A percentile compares a stretch with the other conserved stretches of the same genome.
Conservation (phyloP, 2,329 filamentous ascomycete species). For the Coniella lustricola region DNA sequence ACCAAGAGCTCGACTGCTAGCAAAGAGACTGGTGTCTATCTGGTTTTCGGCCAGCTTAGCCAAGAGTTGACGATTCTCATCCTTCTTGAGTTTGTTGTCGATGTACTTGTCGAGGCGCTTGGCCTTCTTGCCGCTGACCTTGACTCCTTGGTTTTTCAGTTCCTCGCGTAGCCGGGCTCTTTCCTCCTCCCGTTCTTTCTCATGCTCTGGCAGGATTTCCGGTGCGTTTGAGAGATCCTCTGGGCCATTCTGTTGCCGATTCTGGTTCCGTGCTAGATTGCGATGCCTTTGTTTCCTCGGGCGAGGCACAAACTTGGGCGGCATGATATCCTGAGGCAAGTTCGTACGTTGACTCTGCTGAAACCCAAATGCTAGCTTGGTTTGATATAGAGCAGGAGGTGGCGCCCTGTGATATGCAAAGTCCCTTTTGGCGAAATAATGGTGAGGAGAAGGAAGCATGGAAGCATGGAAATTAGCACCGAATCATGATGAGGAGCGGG, state of each 20-base stretch:
- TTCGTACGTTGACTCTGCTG: background rate
- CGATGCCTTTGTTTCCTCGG: constrained; percentile 66
- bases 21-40: constrained; percentile 74
- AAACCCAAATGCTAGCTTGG: background rate
- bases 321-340: constrained; percentile 21
- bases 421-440: no score
- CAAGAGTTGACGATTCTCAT: constrained; percentile 79
- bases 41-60: constrained; percentile 73
- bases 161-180: constrained; percentile 50
- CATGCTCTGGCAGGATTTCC: constrained; percentile 41
- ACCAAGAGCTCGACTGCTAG: constrained; percentile 71
- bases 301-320: constrained; percentile 54
- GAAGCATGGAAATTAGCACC: background rate
- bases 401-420: no score
- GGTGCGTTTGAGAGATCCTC: constrained; percentile 48
- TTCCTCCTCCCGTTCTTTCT: constrained; percentile 44
- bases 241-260: constrained; percentile 33
- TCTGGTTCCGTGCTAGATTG: constrained; percentile 56
- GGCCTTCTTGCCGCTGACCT: constrained; percentile 58
- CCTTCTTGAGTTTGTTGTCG: constrained; percentile 88
- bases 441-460: no score
- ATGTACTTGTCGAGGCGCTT: constrained; percentile 64
- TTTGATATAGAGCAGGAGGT: background rate
- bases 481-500: background rate
- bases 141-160: constrained; percentile 41